Base-by-base conservation (phyloP, 345 rosid species). In the Populus nigra region DNA sequence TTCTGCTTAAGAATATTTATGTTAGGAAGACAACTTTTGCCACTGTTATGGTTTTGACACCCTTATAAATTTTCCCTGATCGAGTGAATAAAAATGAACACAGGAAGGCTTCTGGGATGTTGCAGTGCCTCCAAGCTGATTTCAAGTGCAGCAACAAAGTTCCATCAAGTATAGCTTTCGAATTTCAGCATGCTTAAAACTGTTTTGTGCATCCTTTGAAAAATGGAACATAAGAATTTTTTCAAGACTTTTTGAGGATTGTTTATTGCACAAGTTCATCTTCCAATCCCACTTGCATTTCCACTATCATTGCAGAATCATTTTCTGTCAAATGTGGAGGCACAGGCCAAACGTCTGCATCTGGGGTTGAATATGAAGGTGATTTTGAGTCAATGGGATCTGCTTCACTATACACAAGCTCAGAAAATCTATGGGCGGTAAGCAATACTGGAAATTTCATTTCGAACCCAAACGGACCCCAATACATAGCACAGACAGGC, bases 281-380 rank as follows among this genome's bases (percentile, higher is more conserved):
- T 73, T 66, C 5, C n/a, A 17, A 81, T 33, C 69, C 4, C 27
- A 69, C 36, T 33, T 6, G 36, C 11, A 36, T 50, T 39, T 35
- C 25, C 65, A n/a, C 10, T 65, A 33, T 13, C 65, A n/a, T 38
- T 78, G 80, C 88, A 88, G 90, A 88, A 78, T 84, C 91, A 41
- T 85, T 89, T 78, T 78, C 90, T 23, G 71, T 89, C 86, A 86
- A 88, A 61, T 85, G 88, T 43, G 93, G 93, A 67, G 93, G 91
- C 68, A 79, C 82, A 22, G 73, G 78, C 35, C 82, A 81, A 75
- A 77, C 74, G 38, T 85, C 93, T 43, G 83, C 90, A 45, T 82
- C 89, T 0, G 86, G 87, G 16, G 69, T 83, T 27, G 73, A 76
- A 71, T 88, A 78, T 17, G 81, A 86, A n/a, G 84, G 83, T 3